phyloP scores from a whole-genome alignment of 805 yeast species.

The Myxozyma lipomycoides region DNA sequence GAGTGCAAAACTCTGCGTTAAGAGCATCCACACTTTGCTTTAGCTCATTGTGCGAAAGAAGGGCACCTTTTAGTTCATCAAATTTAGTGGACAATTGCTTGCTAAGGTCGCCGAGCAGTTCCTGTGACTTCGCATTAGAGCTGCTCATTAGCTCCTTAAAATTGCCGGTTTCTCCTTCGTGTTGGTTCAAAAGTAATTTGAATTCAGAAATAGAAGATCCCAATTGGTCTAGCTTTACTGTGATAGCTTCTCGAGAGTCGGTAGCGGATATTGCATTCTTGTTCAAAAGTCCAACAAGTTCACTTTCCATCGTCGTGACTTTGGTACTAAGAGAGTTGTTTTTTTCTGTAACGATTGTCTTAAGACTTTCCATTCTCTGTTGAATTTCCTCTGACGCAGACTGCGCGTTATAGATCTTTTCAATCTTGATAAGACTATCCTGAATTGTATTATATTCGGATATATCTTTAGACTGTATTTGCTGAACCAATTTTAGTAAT shows the following conservation, averaged over 20 bases:
- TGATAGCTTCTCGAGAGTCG: not conserved
- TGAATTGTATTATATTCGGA: not conserved
- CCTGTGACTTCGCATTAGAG: not conserved
- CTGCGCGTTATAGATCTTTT: not conserved
- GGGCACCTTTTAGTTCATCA: not conserved
- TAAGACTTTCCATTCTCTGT: no score
- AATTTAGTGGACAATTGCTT: not conserved
- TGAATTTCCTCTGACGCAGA: not conserved
- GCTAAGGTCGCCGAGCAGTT: not conserved
- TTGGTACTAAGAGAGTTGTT: not conserved
- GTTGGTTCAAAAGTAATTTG: not conserved
- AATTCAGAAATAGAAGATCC: not conserved
- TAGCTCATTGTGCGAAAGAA: not conserved
- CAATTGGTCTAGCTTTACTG: not conserved
- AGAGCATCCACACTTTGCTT: conserved; percentile 8
- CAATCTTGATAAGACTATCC: not conserved
- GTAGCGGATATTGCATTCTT: not conserved
- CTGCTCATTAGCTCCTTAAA: no score
- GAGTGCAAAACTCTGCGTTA: not conserved
- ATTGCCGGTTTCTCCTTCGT: not conserved
- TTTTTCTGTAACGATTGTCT: no score
- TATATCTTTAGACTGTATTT: not conserved
- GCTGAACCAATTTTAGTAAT: not conserved
- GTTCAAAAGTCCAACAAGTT: not conserved
- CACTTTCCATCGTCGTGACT: not conserved